Conservation (phyloP, 352 stramenopile genomes). For the Peronospora destructor region DNA sequence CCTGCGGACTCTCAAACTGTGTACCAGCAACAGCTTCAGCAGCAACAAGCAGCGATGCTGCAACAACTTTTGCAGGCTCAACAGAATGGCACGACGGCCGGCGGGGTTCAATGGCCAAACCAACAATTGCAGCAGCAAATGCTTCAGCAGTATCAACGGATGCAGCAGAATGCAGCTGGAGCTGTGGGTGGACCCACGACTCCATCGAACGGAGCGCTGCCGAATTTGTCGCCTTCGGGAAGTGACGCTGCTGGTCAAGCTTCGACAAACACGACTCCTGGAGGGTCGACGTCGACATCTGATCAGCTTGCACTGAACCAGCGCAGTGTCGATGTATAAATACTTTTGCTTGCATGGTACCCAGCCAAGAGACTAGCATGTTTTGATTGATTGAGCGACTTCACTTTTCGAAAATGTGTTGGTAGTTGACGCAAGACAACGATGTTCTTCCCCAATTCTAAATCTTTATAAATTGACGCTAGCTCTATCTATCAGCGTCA, state of each 20-base stretch:
- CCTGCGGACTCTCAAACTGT: slow-evolving; percentile 63
- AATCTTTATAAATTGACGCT: slow-evolving; percentile 19
- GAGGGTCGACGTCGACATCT: slow-evolving; percentile 21
- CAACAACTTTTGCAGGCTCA: slow-evolving; percentile 84
- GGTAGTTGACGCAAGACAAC: not conserved
- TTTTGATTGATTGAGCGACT: slow-evolving; percentile 28
- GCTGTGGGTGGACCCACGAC: slow-evolving; percentile 8
- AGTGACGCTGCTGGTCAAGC: slow-evolving; percentile 28
- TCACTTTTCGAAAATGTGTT: slow-evolving; percentile 9
- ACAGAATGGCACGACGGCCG: slow-evolving; percentile 48
- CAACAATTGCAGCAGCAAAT: slow-evolving; percentile 84
- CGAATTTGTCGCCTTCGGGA: slow-evolving; percentile 40
- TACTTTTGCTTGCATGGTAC: slow-evolving; percentile 6
- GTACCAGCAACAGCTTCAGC: slow-evolving; percentile 85
- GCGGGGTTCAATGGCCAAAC: slow-evolving; percentile 60
- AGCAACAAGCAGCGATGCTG: slow-evolving; percentile 84
- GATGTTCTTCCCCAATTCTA: too few species aligned
- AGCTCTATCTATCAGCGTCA: slow-evolving; percentile 8
- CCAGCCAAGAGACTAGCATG: slow-evolving; percentile 11
- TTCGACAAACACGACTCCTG: slow-evolving; percentile 20
- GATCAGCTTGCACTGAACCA: slow-evolving; percentile 72
- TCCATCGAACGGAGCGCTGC: slow-evolving; percentile 25
- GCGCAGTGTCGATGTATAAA: slow-evolving; percentile 72
- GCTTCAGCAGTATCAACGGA: slow-evolving; percentile 81
- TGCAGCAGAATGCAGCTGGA: slow-evolving; percentile 34